Evolutionary conservation across 1,284 basidiomycete genomes (phyloP).

Genomic region (Ceratorhiza oryzae-sativae): DNA sequence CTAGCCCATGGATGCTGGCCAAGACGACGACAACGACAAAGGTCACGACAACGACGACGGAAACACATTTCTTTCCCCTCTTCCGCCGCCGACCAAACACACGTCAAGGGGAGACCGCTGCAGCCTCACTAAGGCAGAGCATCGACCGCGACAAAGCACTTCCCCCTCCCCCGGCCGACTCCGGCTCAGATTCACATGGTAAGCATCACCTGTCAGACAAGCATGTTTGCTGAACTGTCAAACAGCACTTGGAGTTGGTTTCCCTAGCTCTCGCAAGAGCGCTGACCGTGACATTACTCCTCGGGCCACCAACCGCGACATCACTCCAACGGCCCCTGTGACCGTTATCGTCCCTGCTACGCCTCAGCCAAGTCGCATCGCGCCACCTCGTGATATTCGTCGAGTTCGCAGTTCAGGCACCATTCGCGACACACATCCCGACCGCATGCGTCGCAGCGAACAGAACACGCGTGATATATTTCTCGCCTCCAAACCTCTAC

Average conservation of each 20-base stretch:
- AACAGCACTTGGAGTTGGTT: conserved; percentile 1
- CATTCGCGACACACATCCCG: conserved; percentile 2
- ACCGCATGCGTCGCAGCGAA: conserved; percentile 15
- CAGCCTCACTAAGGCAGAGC: conserved; percentile 1
- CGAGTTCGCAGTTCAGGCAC: conserved; percentile 17
- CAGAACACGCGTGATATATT: conserved; percentile 6
- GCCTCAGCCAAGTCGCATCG: not conserved
- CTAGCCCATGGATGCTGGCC: conserved; percentile 24
- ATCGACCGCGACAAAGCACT: conserved; percentile 32
- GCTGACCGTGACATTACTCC: conserved; percentile 19
- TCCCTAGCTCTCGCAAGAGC: not conserved
- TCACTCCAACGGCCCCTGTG: conserved; percentile 22
- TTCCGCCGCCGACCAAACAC: conserved; percentile 18
- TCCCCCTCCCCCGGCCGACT: conserved; percentile 17
- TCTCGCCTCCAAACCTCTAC: conserved; percentile 19
- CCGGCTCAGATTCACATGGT: conserved; percentile 15
- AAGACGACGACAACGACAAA: conserved; percentile 32
- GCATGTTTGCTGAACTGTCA: not conserved
- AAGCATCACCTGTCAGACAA: not conserved
- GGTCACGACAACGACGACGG: conserved; percentile 33
- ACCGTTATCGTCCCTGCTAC: conserved; percentile 21
- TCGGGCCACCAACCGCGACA: conserved; percentile 12
- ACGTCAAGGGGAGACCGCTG: not conserved
- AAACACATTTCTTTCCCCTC: conserved; percentile 37
- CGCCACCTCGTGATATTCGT: conserved; percentile 18